Percentiles rank a stretch among this genome's conserved stretches.
Conservation (phyloP, 208 protist genomes). For the Spongospora subterranea region DNA sequence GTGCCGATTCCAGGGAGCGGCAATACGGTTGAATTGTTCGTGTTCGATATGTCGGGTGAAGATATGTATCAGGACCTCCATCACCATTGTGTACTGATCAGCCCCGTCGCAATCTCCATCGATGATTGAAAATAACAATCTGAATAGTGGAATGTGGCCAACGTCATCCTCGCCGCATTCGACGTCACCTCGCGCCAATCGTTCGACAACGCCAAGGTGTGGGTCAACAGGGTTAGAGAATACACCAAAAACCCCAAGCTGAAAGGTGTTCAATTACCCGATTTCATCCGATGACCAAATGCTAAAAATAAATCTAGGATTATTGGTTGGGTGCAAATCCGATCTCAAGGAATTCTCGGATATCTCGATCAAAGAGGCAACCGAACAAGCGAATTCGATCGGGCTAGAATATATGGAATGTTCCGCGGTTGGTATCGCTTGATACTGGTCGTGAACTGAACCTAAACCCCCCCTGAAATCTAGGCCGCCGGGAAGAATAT, state of each 20-base stretch:
- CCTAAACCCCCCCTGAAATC: background rate
- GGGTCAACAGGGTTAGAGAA: background rate
- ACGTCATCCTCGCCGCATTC: conserved; percentile 8
- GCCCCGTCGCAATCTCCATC: background rate
- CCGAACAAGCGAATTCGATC: background rate
- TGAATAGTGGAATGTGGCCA: background rate
- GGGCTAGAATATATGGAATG: conserved; percentile 47
- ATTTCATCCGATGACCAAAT: background rate
- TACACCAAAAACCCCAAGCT: background rate
- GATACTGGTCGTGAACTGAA: background rate
- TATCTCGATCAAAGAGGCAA: background rate
- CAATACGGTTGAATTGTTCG: conserved; percentile 34
- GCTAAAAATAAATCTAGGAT: background rate
- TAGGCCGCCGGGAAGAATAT: background rate
- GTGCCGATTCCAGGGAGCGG: background rate
- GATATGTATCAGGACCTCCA: conserved; percentile 28
- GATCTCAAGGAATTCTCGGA: conserved; percentile 44
- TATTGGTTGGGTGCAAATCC: conserved; percentile 40
- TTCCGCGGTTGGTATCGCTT: conserved; percentile 23
- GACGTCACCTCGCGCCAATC: background rate
- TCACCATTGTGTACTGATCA: background rate
- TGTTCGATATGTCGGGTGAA: conserved; percentile 45
- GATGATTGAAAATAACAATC: background rate
- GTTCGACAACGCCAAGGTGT: conserved; percentile 14
- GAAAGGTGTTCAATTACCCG: background rate